These are phyloP conservation scores for Ceriops tagal DNA, from an alignment of 345 rosid species.

Conservation along the genomic window DNA sequence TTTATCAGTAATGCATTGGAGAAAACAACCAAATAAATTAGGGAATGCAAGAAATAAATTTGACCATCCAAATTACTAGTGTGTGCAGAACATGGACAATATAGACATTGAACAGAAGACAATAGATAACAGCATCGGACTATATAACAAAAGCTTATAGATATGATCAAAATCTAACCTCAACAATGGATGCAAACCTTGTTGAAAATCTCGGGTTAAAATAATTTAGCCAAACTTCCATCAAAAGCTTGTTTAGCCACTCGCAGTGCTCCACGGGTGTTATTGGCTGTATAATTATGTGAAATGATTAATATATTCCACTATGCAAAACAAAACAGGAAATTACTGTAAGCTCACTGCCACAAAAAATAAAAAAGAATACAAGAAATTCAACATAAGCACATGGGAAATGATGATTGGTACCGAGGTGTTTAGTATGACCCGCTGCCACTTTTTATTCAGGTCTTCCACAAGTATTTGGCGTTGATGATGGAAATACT, in stretches of 20 bases:
- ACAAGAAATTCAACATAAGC: constrained; percentile 10
- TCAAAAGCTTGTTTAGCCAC: constrained; percentile 85
- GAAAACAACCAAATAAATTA: constrained; percentile 1
- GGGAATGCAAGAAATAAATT: constrained; percentile 1
- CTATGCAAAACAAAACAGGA: not conserved
- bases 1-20: not conserved
- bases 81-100: not conserved
- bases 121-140: not conserved
- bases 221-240: constrained; percentile 76
- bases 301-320: constrained; percentile 3
- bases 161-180: constrained; percentile 45
- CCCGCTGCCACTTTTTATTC: constrained; percentile 75
- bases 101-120: not conserved
- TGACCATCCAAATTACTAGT: constrained; percentile 3
- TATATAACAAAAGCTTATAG: not conserved
- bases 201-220: constrained; percentile 63
- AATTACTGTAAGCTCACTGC: no score
- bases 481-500: constrained; percentile 76
- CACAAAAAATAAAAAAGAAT: no score
- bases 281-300: constrained; percentile 46
- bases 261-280: constrained; percentile 94
- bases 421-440: constrained; percentile 57
- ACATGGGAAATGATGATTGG: constrained; percentile 1
- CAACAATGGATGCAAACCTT: constrained; percentile 70
- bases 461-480: constrained; percentile 69